Conservation (phyloP, 2,329 filamentous ascomycete genomes). For the Didymella pinodella region DNA sequence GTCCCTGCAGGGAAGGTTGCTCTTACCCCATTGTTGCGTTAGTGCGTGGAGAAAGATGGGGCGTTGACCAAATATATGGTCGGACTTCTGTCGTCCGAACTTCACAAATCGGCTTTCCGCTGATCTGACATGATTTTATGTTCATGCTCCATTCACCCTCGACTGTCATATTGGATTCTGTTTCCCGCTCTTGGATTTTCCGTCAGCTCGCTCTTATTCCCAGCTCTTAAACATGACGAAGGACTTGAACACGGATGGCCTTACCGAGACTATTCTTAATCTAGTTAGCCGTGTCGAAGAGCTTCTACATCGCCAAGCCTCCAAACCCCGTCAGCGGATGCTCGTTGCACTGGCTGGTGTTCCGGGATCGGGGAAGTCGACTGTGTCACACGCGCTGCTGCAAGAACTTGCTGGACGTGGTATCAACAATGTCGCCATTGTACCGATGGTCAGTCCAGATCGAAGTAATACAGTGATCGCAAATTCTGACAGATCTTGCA, state of each 20-base stretch:
- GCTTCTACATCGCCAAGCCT: slow-evolving; percentile 32
- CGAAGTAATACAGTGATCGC: background rate
- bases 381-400: slow-evolving; percentile 34
- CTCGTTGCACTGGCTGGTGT: slow-evolving; percentile 40
- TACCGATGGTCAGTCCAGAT: slow-evolving; percentile 35
- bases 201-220: background rate
- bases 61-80: slow-evolving; percentile 9
- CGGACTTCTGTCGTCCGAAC: slow-evolving; percentile 35
- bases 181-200: background rate
- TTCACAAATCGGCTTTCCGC: slow-evolving; percentile 16
- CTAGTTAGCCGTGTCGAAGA: slow-evolving; percentile 29
- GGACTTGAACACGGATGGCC: slow-evolving; percentile 16
- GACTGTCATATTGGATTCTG: slow-evolving; percentile 1
- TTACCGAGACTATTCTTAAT: slow-evolving; percentile 27
- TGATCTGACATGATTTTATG: background rate
- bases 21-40: slow-evolving; percentile 13
- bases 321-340: slow-evolving; percentile 30
- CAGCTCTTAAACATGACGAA: slow-evolving; percentile 21
- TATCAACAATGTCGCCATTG: slow-evolving; percentile 31
- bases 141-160: background rate
- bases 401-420: slow-evolving; percentile 30
- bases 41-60: slow-evolving; percentile 17
- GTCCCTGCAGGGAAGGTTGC: slow-evolving; percentile 21
- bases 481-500: slow-evolving; percentile 14
- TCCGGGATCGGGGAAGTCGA: slow-evolving; percentile 40